These are phyloP conservation scores for Chaetoceros tenuissimus DNA, from an alignment of 108 stramenopile species.

Conservation along the genomic window DNA sequence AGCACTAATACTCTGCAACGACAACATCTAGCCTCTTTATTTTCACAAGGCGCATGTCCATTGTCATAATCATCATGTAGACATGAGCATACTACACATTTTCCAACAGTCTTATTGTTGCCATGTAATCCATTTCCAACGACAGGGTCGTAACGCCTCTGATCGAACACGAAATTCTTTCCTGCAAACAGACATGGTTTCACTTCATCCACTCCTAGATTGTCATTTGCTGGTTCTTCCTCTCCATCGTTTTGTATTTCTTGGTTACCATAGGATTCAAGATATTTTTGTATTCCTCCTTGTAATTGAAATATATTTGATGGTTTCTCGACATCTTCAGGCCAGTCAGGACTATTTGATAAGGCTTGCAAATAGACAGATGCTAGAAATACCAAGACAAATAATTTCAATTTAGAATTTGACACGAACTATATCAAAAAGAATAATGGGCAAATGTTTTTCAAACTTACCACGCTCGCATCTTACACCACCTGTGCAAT, in stretches of 20 bases:
- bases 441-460: too few relatives aligned
- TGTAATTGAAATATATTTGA: slow-evolving; percentile 54
- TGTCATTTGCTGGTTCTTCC: not conserved
- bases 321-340: slow-evolving; percentile 24
- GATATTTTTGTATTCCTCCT: slow-evolving; percentile 77
- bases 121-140: too few relatives aligned
- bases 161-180: slow-evolving; percentile 88
- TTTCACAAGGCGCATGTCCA: slow-evolving; percentile 64
- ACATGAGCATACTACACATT: slow-evolving; percentile 47
- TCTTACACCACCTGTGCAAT: slow-evolving; percentile 71
- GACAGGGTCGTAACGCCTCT: slow-evolving; percentile 48
- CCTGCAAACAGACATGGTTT: slow-evolving; percentile 48
- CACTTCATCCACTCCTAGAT: not conserved
- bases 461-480: too few relatives aligned
- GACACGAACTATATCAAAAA: too few relatives aligned
- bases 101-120: slow-evolving; percentile 28
- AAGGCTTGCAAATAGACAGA: slow-evolving; percentile 53
- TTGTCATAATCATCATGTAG: slow-evolving; percentile 86
- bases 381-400: too few relatives aligned
- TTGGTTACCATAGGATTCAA: slow-evolving; percentile 32
- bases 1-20: slow-evolving; percentile 72
- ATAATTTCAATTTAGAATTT: too few relatives aligned
- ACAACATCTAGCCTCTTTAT: slow-evolving; percentile 72
- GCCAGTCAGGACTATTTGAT: slow-evolving; percentile 28
- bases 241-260: not conserved